Percentiles rank a stretch among this genome's conserved stretches.
phyloP scores from a whole-genome alignment of 768 basidiomycete species.

The Clavulina sp. region DNA sequence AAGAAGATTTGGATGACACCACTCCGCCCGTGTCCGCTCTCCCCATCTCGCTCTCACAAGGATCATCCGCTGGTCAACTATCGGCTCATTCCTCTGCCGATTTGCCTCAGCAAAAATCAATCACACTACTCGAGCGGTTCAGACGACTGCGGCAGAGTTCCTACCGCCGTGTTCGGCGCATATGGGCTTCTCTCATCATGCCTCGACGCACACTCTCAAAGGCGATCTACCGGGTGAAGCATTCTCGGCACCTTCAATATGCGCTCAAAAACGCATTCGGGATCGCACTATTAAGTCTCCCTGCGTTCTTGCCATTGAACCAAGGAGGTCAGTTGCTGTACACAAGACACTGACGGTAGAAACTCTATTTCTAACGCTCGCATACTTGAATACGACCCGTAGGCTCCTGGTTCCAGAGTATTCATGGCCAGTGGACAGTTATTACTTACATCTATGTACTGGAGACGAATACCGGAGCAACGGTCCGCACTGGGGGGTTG shows the following conservation, averaged over 20 bases:
- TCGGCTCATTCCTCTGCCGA: too few relatives aligned
- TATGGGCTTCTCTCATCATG: conserved; percentile 4
- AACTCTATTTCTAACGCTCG: neutral
- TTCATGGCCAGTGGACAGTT: conserved; percentile 28
- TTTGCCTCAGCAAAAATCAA: too few relatives aligned
- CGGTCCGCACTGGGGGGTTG: conserved; percentile 25
- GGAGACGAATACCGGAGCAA: conserved; percentile 35
- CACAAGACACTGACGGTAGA: neutral
- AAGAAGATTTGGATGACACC: too few relatives aligned
- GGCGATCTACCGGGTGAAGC: conserved; percentile 17
- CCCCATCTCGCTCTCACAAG: too few relatives aligned
- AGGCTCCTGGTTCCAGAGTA: conserved; percentile 25
- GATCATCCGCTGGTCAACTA: too few relatives aligned
- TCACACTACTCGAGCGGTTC: neutral
- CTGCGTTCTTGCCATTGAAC: conserved; percentile 29
- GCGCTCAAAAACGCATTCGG: conserved; percentile 31
- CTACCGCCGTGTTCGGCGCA: conserved; percentile 4
- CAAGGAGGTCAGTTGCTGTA: neutral
- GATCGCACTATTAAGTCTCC: conserved; percentile 25
- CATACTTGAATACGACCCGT: neutral
- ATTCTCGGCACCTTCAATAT: conserved; percentile 29
- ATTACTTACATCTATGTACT: conserved; percentile 35
- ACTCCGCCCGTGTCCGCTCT: too few relatives aligned
- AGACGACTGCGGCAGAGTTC: conserved; percentile 19
- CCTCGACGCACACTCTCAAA: conserved; percentile 26